Base-by-base conservation (phyloP, 257 asterid genomes). In the Petrea volubilis region DNA sequence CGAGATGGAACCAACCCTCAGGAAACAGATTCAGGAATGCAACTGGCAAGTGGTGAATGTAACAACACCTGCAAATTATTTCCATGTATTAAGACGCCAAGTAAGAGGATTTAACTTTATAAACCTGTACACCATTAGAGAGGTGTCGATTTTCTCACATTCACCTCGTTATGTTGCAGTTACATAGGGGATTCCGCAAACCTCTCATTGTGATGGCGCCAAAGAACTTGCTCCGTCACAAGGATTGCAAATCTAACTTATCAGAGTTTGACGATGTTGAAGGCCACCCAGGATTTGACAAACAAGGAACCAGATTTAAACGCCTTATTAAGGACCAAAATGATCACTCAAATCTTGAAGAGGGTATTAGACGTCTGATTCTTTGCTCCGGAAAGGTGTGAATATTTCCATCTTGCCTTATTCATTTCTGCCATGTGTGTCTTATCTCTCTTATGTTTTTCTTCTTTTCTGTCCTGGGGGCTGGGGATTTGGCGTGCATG, bases 21-120 rank as follows among this genome's bases (percentile, higher is more conserved):
- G 97, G 80, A 93, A 76, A 71, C 98, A 93, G 83, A 93, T 93
- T 64, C 98, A 90, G 79, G 95, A 93, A 71, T 88, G 97, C 84
- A 93, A 93, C 77, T 87, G 95, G 96, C 98, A 93, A 77, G 96
- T 93, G 81, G 98, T 93, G 80, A 93, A 93, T 85, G 97, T 90
- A 34, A 93, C 98, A 11, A 93, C 98, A 25, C 98, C 98, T 67
- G 97, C 98, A 61, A 90, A 93, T 81, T 93, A 93, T 82, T 90
- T 92, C 90, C 97, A 90, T 44, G 97, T 93, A 49, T 88, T 93
- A 81, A 84, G 98, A 53, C 95, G 98, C 75, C 98, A 93, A 68
- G 98, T 88, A 78, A 81, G 89, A 62, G 67, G 31, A 60, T 34
- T 66, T 29, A 29, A 31, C 65, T 43, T 2, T 14, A 10, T 59